phyloP scores from a whole-genome alignment of 1,284 basidiomycete species.

The Flammula alnicola region DNA sequence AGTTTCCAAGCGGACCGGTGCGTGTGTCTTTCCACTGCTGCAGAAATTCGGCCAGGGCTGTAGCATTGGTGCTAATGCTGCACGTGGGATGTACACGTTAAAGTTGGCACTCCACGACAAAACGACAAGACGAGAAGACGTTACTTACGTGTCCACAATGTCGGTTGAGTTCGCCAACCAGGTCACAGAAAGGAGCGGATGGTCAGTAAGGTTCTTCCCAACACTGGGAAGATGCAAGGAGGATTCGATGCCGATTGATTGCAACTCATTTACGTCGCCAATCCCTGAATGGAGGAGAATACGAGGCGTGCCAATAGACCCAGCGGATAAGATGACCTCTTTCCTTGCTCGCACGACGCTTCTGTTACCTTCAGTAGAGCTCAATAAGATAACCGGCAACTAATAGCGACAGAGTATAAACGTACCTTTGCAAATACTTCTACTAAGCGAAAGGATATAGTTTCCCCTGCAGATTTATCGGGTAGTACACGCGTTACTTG shows the following conservation, averaged over 20 bases:
- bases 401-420: not conserved
- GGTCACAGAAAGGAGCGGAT: constrained; percentile 29
- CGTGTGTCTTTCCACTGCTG: not conserved
- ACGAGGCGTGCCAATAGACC: constrained; percentile 48
- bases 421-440: constrained; percentile 28
- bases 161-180: constrained; percentile 24
- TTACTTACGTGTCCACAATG: constrained; percentile 21
- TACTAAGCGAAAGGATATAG: constrained; percentile 35
- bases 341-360: no score
- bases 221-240: constrained; percentile 45
- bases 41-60: not conserved
- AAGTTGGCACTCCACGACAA: no score
- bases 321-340: constrained; percentile 48
- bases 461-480: constrained; percentile 7
- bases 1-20: constrained; percentile 1
- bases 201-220: constrained; percentile 46
- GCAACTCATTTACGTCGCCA: constrained; percentile 42
- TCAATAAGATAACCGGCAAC: not conserved
- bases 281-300: constrained; percentile 55
- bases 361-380: constrained; percentile 6
- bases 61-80: not conserved
- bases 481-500: constrained; percentile 30
- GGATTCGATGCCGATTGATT: constrained; percentile 39
- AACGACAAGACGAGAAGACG: no score
- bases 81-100: not conserved